Evolutionary conservation across 139 green algal species (phyloP).

Genomic region (Closterium sp.): DNA sequence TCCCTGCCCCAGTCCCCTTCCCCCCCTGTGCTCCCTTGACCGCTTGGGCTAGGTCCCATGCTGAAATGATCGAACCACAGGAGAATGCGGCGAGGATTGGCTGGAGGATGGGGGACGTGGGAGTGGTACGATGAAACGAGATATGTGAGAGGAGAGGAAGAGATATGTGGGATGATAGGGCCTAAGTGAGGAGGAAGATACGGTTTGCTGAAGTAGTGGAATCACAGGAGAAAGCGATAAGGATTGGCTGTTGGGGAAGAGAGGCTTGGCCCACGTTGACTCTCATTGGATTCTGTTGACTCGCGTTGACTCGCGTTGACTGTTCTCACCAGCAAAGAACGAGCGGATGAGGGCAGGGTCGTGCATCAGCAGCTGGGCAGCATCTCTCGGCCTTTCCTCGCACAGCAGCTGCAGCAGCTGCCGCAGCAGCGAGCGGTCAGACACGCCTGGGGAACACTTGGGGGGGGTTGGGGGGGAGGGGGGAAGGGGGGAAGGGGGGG

Average conservation of each 20-base stretch:
- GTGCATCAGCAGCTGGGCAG: not conserved
- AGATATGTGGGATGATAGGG: no score
- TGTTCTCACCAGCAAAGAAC: not conserved
- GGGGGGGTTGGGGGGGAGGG: no score
- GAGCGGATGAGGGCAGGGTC: not conserved
- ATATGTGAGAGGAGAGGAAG: no score
- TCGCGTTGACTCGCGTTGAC: not conserved
- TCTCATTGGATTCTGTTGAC: not conserved
- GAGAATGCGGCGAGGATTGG: not conserved
- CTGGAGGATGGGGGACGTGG: no score
- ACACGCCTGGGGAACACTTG: not conserved
- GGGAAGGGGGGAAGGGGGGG: no score
- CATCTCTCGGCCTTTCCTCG: not conserved
- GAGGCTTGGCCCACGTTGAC: not conserved
- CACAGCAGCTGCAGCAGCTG: constrained; percentile 2
- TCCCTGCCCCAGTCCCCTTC: not conserved
- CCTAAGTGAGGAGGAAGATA: no score
- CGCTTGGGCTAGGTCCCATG: not conserved
- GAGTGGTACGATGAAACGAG: no score
- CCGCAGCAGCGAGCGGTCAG: not conserved
- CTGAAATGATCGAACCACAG: constrained; percentile 37
- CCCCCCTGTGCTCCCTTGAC: not conserved
- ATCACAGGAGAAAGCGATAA: no score
- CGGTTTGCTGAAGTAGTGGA: no score
- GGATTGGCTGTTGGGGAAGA: not conserved